A percentile compares a stretch with the other conserved stretches of the same genome.
phyloP scores from a whole-genome alignment of 2,329 filamentous ascomycete genomes.

The Tolypocladium endophyticum region DNA sequence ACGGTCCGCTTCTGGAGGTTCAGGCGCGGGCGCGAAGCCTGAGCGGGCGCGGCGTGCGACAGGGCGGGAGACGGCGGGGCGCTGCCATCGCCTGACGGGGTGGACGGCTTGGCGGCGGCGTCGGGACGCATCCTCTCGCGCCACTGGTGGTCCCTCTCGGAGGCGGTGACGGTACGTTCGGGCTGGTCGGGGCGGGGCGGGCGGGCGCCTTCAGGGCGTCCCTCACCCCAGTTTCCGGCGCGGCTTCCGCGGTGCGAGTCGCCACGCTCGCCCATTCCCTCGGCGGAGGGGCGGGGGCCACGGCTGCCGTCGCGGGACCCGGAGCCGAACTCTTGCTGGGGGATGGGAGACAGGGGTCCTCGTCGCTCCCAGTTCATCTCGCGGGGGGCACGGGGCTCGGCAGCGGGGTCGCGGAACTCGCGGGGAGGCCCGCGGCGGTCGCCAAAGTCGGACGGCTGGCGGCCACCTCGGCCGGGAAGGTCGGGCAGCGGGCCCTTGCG shows the following conservation, averaged over 20 bases:
- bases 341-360: slow-evolving; percentile 71
- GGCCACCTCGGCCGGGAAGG: slow-evolving; percentile 42
- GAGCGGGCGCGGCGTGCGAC: slow-evolving; percentile 33
- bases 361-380: slow-evolving; percentile 90
- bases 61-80: slow-evolving; percentile 66
- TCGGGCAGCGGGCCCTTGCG: slow-evolving; percentile 84
- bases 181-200: slow-evolving; percentile 68
- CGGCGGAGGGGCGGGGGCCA: slow-evolving; percentile 30
- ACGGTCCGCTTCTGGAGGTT: slow-evolving; percentile 89
- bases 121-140: slow-evolving; percentile 86
- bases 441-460: slow-evolving; percentile 40
- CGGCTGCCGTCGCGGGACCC: slow-evolving; percentile 46
- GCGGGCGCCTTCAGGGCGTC: slow-evolving; percentile 64
- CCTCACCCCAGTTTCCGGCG: slow-evolving; percentile 68
- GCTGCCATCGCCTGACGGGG: slow-evolving; percentile 61
- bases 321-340: slow-evolving; percentile 36
- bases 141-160: slow-evolving; percentile 92
- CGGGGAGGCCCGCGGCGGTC: slow-evolving; percentile 49
- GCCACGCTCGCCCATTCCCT: slow-evolving; percentile 45
- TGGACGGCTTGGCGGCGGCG: slow-evolving; percentile 42
- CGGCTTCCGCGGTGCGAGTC: slow-evolving; percentile 53
- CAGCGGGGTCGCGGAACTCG: slow-evolving; percentile 36
- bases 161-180: slow-evolving; percentile 66
- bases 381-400: slow-evolving; percentile 53
- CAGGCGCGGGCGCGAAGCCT: slow-evolving; percentile 62